Evolutionary conservation across 371 early-diverging fungal species (phyloP).

Genomic region (Rhizopus delemar): DNA sequence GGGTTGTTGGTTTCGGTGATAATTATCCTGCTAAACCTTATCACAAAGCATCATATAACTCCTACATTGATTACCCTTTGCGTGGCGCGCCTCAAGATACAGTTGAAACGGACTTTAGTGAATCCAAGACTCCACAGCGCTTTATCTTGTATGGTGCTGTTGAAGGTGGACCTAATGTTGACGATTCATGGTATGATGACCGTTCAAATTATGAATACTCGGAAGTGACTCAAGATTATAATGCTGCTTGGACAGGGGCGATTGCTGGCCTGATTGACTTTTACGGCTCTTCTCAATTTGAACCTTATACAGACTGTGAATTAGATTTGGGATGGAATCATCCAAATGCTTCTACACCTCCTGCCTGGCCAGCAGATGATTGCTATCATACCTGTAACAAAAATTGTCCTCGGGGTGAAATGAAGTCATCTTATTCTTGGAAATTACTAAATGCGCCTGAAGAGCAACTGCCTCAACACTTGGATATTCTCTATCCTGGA

Average conservation of each 20-base stretch:
- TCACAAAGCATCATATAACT: constrained; percentile 60
- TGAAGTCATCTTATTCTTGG: constrained; percentile 52
- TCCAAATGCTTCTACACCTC: constrained; percentile 46
- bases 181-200: constrained; percentile 59
- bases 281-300: constrained; percentile 51
- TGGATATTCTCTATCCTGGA: constrained; percentile 44
- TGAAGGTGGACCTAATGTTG: constrained; percentile 54
- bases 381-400: constrained; percentile 60
- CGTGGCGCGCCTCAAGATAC: constrained; percentile 48
- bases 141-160: constrained; percentile 62
- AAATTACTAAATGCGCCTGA: constrained; percentile 31
- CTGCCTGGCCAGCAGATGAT: constrained; percentile 47
- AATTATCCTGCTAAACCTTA: constrained; percentile 56
- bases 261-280: constrained; percentile 57
- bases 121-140: constrained; percentile 41
- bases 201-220: constrained; percentile 56
- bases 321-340: constrained; percentile 60
- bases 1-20: constrained; percentile 61
- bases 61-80: constrained; percentile 58
- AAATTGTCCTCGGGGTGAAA: constrained; percentile 45
- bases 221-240: constrained; percentile 63
- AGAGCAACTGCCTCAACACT: constrained; percentile 8
- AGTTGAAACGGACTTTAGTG: constrained; percentile 52
- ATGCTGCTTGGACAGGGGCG: constrained; percentile 58
- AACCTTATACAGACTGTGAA: constrained; percentile 52